phyloP scores from a whole-genome alignment of 805 yeast genomes.

The Grigorovia transvaalensis region DNA sequence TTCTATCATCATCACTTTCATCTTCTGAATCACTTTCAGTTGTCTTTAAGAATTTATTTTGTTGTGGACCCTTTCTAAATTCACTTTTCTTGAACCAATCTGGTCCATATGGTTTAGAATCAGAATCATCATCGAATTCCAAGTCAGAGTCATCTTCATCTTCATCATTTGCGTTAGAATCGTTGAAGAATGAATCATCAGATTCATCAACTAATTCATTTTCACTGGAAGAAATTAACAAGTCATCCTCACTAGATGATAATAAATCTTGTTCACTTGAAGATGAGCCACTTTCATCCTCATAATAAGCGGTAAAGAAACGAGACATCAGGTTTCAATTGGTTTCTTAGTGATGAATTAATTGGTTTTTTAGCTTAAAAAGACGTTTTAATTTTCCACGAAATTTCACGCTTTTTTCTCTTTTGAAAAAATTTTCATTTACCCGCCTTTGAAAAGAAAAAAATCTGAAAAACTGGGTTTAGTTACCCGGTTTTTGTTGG shows the following conservation, averaged over 20 bases:
- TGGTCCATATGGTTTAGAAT: slow-evolving; percentile 35
- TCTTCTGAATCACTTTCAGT: slow-evolving; percentile 11
- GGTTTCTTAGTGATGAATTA: not conserved
- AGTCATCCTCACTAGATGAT: slow-evolving; percentile 34
- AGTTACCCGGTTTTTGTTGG: not conserved
- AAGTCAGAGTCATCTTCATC: slow-evolving; percentile 31
- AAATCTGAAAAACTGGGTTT: too few relatives aligned
- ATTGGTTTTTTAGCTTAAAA: not conserved
- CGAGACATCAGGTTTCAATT: slow-evolving; percentile 55
- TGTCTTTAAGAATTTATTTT: slow-evolving; percentile 28
- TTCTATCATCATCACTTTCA: slow-evolving; percentile 50
- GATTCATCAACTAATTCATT: slow-evolving; percentile 12
- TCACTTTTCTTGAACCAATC: slow-evolving; percentile 35
- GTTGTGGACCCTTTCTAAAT: slow-evolving; percentile 28
- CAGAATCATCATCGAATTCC: slow-evolving; percentile 23
- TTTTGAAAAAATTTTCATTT: not conserved
- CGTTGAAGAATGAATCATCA: slow-evolving; percentile 31
- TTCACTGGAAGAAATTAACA: slow-evolving; percentile 15
- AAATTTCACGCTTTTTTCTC: not conserved
- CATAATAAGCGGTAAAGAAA: slow-evolving; percentile 60
- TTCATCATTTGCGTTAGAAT: slow-evolving; percentile 29
- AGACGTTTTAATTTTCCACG: not conserved
- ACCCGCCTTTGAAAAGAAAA: not conserved
- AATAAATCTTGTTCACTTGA: slow-evolving; percentile 37
- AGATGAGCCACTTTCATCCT: slow-evolving; percentile 35